These are phyloP conservation scores for Grifola frondosa DNA, from an alignment of 1,284 basidiomycete species.

Conservation along the genomic window DNA sequence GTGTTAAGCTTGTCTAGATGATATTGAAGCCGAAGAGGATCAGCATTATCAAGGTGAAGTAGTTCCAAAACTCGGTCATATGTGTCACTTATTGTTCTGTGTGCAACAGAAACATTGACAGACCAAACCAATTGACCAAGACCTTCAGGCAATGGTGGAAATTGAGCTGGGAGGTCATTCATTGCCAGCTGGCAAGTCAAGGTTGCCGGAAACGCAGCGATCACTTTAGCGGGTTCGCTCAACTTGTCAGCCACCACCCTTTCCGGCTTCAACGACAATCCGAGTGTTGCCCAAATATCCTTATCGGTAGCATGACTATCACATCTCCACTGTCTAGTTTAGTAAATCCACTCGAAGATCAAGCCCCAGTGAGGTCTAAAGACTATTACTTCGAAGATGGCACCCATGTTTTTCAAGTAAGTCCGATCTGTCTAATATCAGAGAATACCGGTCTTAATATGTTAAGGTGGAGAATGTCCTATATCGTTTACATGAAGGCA, in stretches of 20 bases:
- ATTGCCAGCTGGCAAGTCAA: no score
- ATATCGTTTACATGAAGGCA: neutral
- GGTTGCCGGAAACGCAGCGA: no score
- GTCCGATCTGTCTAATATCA: no score
- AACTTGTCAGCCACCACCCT: neutral
- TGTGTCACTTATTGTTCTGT: neutral
- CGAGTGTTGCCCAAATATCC: no score
- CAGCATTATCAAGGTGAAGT: neutral
- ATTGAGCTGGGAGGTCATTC: no score
- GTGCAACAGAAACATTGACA: neutral
- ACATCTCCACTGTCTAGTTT: no score
- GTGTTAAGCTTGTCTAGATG: neutral
- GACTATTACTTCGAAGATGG: neutral
- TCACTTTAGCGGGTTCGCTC: no score
- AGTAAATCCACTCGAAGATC: neutral
- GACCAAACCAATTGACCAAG: neutral
- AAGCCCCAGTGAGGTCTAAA: neutral
- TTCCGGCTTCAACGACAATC: no score
- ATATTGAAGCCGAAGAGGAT: slow-evolving; percentile 1
- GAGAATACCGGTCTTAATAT: neutral
- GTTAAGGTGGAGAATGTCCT: neutral
- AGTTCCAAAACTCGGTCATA: neutral
- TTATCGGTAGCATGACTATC: no score
- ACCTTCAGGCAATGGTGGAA: neutral
- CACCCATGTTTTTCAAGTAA: neutral